These are phyloP conservation scores for Polytrichum commune DNA, from an alignment of 225 moss, liverwort and hornwort species.

Conservation along the genomic window DNA sequence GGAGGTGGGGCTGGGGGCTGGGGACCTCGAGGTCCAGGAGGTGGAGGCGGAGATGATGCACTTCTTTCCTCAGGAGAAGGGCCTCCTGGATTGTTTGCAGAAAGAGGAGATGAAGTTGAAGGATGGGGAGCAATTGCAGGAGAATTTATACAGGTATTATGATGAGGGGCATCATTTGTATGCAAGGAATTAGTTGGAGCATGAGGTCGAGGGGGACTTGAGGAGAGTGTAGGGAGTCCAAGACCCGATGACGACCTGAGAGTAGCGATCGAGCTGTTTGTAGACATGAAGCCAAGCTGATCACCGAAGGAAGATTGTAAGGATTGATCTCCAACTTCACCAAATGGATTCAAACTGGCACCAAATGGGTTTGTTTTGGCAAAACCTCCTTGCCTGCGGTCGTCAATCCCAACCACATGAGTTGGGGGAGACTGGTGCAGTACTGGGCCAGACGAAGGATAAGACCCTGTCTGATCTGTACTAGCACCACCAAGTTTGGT, in stretches of 20 bases:
- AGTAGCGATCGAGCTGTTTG: neutral
- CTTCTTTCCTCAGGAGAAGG: neutral
- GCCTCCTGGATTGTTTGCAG: neutral
- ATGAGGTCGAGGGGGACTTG: conserved; percentile 1
- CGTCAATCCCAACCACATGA: neutral
- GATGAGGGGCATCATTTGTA: neutral
- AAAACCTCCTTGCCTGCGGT: neutral
- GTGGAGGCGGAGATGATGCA: conserved; percentile 21
- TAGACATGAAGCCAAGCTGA: conserved; percentile 1
- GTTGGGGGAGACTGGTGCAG: neutral
- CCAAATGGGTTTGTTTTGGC: conserved; percentile 15
- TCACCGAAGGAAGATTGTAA: neutral
- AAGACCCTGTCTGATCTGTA: neutral
- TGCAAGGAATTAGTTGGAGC: neutral
- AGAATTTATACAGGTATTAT: neutral
- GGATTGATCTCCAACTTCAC: conserved; percentile 6
- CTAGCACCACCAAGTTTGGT: conserved; percentile 1
- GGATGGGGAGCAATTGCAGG: neutral
- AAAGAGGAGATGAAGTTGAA: conserved; percentile 10
- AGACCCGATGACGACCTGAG: neutral
- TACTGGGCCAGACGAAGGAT: neutral
- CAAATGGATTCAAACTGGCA: conserved; percentile 8
- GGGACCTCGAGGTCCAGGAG: conserved; percentile 8
- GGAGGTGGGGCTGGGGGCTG: conserved; percentile 17
- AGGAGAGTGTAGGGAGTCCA: neutral